Percentiles rank a stretch among this genome's conserved stretches.
Evolutionary conservation across 2,329 filamentous ascomycete genomes (phyloP).

Genomic region (Fusarium nelsonii): DNA sequence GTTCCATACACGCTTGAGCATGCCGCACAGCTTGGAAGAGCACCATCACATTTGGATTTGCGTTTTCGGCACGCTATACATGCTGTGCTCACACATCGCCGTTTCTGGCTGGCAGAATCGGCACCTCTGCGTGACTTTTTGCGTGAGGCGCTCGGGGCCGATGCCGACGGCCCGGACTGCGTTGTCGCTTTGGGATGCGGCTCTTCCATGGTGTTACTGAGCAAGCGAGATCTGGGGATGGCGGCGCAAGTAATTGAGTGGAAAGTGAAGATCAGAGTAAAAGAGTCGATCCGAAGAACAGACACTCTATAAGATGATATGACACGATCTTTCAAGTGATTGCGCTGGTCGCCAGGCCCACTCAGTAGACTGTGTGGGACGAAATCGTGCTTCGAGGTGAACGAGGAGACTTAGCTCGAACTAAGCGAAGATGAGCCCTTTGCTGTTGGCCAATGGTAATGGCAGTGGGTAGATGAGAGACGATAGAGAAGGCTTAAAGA

Average conservation of each 20-base stretch:
- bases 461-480: conserved; percentile 6
- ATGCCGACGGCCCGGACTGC: conserved; percentile 29
- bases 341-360: conserved; percentile 27
- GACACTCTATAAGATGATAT: conserved; percentile 21
- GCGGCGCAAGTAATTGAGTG: conserved; percentile 1
- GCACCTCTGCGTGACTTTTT: conserved; percentile 65
- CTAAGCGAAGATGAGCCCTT: conserved; percentile 31
- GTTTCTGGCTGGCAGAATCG: conserved; percentile 69
- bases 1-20: conserved; percentile 94
- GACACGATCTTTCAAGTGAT: conserved; percentile 18
- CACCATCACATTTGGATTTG: conserved; percentile 93
- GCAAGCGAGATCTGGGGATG: conserved; percentile 10
- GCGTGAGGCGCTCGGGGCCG: conserved; percentile 36
- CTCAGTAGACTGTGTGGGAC: conserved; percentile 26
- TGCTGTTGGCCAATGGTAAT: conserved; percentile 21
- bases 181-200: conserved; percentile 17
- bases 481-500: not conserved
- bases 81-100: conserved; percentile 85
- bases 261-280: not conserved
- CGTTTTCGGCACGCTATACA: conserved; percentile 83
- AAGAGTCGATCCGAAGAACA: not conserved
- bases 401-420: conserved; percentile 23
- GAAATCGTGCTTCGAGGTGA: conserved; percentile 24
- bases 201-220: conserved; percentile 39
- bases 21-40: conserved; percentile 91